Conservation (phyloP, 495 filamentous ascomycete genomes). For the Penicillium pancosmium region DNA sequence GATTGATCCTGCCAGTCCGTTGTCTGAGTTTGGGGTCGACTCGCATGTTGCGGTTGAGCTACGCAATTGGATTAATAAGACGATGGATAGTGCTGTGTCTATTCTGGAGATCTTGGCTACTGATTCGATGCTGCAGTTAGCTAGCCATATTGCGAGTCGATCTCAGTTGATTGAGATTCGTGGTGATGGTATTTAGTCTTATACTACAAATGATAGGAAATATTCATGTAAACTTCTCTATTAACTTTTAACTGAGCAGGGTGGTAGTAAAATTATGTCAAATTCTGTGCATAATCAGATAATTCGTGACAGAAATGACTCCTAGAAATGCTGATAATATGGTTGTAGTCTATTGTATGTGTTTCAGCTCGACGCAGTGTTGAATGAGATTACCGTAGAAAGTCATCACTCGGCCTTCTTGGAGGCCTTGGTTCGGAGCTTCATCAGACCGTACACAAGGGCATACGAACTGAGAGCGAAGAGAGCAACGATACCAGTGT, state of each 20-base stretch:
- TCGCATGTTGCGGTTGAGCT: slow-evolving; percentile 51
- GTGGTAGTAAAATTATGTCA: too few relatives aligned
- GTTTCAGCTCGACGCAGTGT: neutral
- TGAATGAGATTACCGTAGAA: neutral
- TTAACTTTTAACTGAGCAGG: too few relatives aligned
- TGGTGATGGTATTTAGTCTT: neutral
- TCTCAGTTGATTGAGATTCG: slow-evolving; percentile 5
- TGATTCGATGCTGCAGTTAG: slow-evolving; percentile 26
- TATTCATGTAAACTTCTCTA: too few relatives aligned
- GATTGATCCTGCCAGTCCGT: slow-evolving; percentile 30
- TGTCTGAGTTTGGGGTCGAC: slow-evolving; percentile 47
- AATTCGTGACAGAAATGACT: too few relatives aligned
- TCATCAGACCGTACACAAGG: slow-evolving; percentile 53
- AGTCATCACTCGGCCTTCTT: slow-evolving; percentile 38
- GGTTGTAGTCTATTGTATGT: neutral
- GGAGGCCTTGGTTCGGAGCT: slow-evolving; percentile 42
- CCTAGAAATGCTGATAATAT: too few relatives aligned
- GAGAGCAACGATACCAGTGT: slow-evolving; percentile 45
- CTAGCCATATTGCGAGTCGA: slow-evolving; percentile 21
- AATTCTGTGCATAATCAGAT: too few relatives aligned
- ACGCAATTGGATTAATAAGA: slow-evolving; percentile 40
- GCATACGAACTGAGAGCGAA: slow-evolving; percentile 51
- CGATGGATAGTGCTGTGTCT: slow-evolving; percentile 22
- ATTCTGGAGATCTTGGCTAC: slow-evolving; percentile 33
- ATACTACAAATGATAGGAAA: neutral